Evolutionary conservation across 2,329 filamentous ascomycete genomes (phyloP), one percentile per base, ranked within the genome.

Genomic region (Neonectria sp.): DNA sequence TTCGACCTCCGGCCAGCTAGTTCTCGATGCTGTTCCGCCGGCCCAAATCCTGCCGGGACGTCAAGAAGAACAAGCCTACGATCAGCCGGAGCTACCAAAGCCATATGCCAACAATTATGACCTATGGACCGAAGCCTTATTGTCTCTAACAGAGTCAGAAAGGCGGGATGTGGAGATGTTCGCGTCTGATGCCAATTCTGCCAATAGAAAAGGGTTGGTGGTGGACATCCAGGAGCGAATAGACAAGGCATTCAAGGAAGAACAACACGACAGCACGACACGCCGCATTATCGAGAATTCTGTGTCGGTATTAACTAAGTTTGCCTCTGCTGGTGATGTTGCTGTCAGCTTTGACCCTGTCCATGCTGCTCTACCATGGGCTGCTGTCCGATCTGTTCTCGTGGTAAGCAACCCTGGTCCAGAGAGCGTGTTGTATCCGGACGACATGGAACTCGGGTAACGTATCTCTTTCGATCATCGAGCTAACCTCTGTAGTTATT

Each of bases 321-420:
- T 68, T 46, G 49, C 45, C 3, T 21, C 15, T 15, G 29, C 61
- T 24, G 65, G 55, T 6, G 65, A 68, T 3, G 27, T 60, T 15
- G 57, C 43, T 24, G 57, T 59, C 6, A 35, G 21, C 12, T 55
- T 55, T 46, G 65, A 68, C n/a, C 61, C 61, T 8, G 11, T 61
- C 11, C 52, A 68, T 55, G 46, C 46, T 17, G 46, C 61, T 17
- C 48, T 62, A 3, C 65, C 65, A 27, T 68, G 61, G 57, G 61
- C 61, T 8, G 48, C 53, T 53, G 27, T 68, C 4, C 61, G 61
- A 27, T 37, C 51, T 35, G 25, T 68, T 21, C 17, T 65, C 6
- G 8, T 43, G 3, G 60, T 62, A 43, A 49, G 60, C 25, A n/a
- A 21, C 21, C 21, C 21, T 21, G 21, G 21, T 21, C 21, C 21